Percentiles rank a stretch among this genome's conserved stretches.
These are phyloP conservation scores for Phaffia rhodozyma DNA, from an alignment of 1,284 basidiomycete genomes.

Conservation along the genomic window DNA sequence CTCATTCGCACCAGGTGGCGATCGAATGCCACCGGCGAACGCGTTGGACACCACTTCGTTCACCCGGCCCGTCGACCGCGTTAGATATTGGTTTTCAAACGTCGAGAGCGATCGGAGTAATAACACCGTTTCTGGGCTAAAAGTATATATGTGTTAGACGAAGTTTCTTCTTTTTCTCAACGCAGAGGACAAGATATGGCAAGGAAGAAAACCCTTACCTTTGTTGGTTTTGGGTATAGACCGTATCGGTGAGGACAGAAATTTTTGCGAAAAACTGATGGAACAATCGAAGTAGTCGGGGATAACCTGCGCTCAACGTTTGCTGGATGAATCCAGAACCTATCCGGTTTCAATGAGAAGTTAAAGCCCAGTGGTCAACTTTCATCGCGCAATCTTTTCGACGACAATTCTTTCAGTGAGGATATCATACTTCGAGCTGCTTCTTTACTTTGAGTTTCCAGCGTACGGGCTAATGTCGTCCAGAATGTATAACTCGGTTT, in stretches of 20 bases:
- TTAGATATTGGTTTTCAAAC: slow-evolving; percentile 73
- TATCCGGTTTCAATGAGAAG: slow-evolving; percentile 26
- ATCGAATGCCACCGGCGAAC: slow-evolving; percentile 51
- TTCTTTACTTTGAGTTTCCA: slow-evolving; percentile 69
- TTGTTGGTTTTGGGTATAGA: slow-evolving; percentile 69
- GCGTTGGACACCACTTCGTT: slow-evolving; percentile 65
- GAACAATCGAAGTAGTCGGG: slow-evolving; percentile 71
- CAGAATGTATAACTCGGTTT: slow-evolving; percentile 85
- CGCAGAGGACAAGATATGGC: background rate
- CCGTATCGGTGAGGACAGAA: slow-evolving; percentile 82
- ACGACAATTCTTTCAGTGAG: background rate
- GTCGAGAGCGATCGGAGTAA: slow-evolving; percentile 66
- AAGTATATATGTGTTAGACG: background rate
- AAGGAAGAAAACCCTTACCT: slow-evolving; percentile 46
- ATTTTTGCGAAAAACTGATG: slow-evolving; percentile 94
- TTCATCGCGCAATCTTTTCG: background rate
- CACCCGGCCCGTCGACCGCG: slow-evolving; percentile 65
- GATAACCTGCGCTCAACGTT: slow-evolving; percentile 71
- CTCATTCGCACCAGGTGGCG: slow-evolving; percentile 60
- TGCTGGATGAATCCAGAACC: slow-evolving; percentile 75
- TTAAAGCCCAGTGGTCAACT: background rate
- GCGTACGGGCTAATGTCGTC: slow-evolving; percentile 62
- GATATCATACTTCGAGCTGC: slow-evolving; percentile 50
- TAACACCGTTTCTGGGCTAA: slow-evolving; percentile 77
- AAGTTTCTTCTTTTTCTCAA: background rate